phyloP scores from a whole-genome alignment of 2,329 filamentous ascomycete genomes.

The Eutypella sp. region DNA sequence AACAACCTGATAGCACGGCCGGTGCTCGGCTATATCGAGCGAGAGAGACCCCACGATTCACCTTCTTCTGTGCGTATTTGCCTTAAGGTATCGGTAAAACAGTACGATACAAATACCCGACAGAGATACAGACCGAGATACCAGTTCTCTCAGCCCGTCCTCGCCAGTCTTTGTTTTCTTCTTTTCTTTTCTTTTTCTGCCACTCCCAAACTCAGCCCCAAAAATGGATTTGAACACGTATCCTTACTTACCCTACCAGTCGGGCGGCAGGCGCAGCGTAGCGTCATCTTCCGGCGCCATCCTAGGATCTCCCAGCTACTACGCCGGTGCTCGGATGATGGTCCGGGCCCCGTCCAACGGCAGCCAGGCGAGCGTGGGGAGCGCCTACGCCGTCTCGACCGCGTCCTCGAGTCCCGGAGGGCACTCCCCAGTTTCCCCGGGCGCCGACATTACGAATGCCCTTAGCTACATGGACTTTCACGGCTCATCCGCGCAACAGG shows the following conservation, averaged over 20 bases:
- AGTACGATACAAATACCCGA: neutral
- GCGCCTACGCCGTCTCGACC: conserved; percentile 4
- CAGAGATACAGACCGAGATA: neutral
- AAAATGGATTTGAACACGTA: conserved; percentile 9
- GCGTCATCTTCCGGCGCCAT: no score
- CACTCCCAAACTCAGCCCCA: no score
- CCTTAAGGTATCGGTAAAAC: neutral
- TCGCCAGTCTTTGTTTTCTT: no score
- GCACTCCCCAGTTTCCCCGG: neutral
- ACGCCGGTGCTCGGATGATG: conserved; percentile 15
- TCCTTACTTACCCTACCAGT: conserved; percentile 4
- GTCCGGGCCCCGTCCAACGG: conserved; percentile 14
- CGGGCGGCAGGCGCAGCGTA: conserved; percentile 10
- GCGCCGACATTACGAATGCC: neutral
- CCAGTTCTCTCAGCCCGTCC: no score
- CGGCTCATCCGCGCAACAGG: neutral
- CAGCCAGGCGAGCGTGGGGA: conserved; percentile 12
- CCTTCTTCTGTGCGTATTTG: neutral
- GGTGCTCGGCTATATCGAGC: neutral
- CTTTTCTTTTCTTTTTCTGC: no score
- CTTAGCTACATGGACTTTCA: neutral
- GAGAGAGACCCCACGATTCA: no score
- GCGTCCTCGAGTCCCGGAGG: conserved; percentile 8
- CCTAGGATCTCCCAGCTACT: conserved; percentile 11
- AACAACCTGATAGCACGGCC: neutral